A percentile compares a stretch with the other conserved stretches of the same genome.
phyloP scores from a whole-genome alignment of 768 basidiomycete genomes.

The Sistotremastrum suecicum region DNA sequence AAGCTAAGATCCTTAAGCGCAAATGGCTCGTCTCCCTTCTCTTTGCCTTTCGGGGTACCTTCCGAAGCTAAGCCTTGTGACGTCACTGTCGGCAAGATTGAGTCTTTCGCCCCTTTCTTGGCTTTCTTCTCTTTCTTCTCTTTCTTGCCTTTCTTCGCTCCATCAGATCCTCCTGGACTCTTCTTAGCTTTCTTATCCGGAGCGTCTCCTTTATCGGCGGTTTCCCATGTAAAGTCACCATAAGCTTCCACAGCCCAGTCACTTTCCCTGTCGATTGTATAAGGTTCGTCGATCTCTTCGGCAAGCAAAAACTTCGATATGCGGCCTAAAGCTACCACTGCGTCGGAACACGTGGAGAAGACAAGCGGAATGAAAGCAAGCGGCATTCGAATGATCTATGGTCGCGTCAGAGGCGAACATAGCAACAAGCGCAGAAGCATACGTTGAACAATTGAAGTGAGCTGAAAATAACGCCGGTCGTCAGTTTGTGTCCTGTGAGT shows the following conservation, averaged over 20 bases:
- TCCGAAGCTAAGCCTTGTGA: background rate
- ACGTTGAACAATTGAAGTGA: slow-evolving; percentile 49
- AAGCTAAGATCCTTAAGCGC: slow-evolving; percentile 32
- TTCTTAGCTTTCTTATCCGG: slow-evolving; percentile 9
- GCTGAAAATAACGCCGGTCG: slow-evolving; percentile 40
- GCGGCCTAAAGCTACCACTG: slow-evolving; percentile 33
- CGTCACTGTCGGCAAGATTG: background rate
- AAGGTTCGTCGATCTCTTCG: slow-evolving; percentile 38
- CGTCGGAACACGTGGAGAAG: slow-evolving; percentile 32
- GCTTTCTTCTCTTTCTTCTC: slow-evolving; percentile 11
- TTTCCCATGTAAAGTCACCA: slow-evolving; percentile 42
- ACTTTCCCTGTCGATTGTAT: slow-evolving; percentile 25
- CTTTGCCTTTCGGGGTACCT: background rate
- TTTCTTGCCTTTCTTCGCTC: slow-evolving; percentile 5
- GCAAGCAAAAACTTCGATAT: slow-evolving; percentile 35
- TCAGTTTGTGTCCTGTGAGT: slow-evolving; percentile 38
- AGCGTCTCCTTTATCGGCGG: slow-evolving; percentile 7
- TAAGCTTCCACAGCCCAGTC: slow-evolving; percentile 30
- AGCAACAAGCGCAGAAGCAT: slow-evolving; percentile 5
- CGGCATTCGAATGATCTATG: slow-evolving; percentile 43
- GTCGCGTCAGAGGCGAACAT: background rate
- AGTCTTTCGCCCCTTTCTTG: slow-evolving; percentile 15
- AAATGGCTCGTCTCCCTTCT: slow-evolving; percentile 24
- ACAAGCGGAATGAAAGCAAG: slow-evolving; percentile 43
- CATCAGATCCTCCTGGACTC: background rate